These are phyloP conservation scores for Cornus kousa DNA, from an alignment of 148 eudicot genomes.

Conservation along the genomic window DNA sequence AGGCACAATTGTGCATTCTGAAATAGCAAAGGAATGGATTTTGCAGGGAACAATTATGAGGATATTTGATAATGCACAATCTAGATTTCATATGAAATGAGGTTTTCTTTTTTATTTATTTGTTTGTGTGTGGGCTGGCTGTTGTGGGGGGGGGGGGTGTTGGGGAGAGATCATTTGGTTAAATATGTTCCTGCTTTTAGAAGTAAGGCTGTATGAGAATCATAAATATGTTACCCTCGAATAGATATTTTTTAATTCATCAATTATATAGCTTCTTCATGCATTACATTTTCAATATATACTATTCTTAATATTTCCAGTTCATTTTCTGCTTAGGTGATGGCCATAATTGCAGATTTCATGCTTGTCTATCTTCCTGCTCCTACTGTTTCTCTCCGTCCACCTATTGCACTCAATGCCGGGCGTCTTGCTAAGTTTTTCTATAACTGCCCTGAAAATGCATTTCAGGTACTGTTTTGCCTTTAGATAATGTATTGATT, in stretches of 20 bases:
- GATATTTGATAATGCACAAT: background rate
- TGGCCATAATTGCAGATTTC: slow-evolving; percentile 96
- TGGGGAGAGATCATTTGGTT: background rate
- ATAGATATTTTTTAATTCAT: background rate
- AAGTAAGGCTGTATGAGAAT: background rate
- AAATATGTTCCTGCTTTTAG: background rate
- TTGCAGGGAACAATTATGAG: background rate
- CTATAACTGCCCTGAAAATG: slow-evolving; percentile 84
- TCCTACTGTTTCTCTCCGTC: slow-evolving; percentile 81
- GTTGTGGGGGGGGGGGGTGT: background rate
- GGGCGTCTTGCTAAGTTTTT: slow-evolving; percentile 78
- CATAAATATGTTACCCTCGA: background rate
- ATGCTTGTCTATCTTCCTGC: slow-evolving; percentile 99
- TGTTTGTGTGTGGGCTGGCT: background rate
- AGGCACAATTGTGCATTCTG: background rate
- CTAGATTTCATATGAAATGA: background rate
- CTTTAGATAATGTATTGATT: background rate
- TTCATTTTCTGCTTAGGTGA: slow-evolving; percentile 54
- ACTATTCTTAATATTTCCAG: slow-evolving; percentile 9
- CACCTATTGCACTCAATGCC: slow-evolving; percentile 58
- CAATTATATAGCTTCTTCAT: background rate
- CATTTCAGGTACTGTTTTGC: slow-evolving; percentile 66
- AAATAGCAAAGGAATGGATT: too few relatives aligned
- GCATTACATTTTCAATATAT: background rate
- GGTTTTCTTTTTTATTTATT: background rate